Conservation (phyloP, 768 basidiomycete genomes). For the Tulasnella calospora region DNA sequence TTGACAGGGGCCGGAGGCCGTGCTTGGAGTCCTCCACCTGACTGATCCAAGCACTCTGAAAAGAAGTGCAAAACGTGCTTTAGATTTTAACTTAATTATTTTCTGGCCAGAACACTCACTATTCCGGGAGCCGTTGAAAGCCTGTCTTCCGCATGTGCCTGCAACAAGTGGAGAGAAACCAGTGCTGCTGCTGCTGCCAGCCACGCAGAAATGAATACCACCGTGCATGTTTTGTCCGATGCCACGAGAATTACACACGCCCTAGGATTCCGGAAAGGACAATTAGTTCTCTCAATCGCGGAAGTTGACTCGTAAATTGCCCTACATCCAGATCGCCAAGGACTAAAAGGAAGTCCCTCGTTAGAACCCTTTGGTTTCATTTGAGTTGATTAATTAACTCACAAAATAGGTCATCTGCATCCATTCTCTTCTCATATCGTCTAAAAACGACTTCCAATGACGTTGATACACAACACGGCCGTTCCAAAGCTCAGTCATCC, state of each 20-base stretch:
- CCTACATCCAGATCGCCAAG: conserved; percentile 14
- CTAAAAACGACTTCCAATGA: conserved; percentile 19
- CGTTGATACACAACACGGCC: conserved; percentile 19
- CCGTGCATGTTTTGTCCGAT: background rate
- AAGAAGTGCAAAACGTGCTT: background rate
- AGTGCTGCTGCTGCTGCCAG: background rate
- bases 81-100: background rate
- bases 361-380: background rate
- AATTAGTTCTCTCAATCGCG: background rate
- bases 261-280: background rate
- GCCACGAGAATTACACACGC: background rate
- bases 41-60: conserved; percentile 18
- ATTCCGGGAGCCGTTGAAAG: background rate
- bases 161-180: background rate
- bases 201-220: background rate
- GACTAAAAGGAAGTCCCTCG: background rate
- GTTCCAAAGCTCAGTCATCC: conserved; percentile 7
- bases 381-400: background rate
- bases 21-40: conserved; percentile 4
- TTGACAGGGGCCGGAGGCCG: conserved; percentile 23
- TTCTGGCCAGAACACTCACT: background rate
- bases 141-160: background rate
- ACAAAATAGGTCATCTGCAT: background rate
- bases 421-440: conserved; percentile 17
- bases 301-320: background rate